Percentiles rank a stretch among this genome's conserved stretches.
Conservation (phyloP, 805 yeast species). For the Kodamaea nitidulidarum region DNA sequence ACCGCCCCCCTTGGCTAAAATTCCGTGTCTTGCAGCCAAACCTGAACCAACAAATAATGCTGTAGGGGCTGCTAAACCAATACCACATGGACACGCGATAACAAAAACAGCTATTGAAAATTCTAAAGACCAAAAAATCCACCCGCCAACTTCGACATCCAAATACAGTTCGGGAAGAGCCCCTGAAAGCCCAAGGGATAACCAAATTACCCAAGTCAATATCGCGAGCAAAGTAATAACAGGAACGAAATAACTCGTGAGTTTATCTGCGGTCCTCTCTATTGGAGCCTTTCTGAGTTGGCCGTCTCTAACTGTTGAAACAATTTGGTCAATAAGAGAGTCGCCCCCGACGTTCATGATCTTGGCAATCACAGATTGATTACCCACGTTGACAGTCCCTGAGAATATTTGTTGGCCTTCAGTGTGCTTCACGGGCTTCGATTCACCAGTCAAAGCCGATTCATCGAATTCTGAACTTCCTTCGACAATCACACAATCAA, state of each 20-base stretch:
- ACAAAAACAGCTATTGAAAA: slow-evolving; percentile 79
- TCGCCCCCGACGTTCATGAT: slow-evolving; percentile 57
- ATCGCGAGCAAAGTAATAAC: slow-evolving; percentile 57
- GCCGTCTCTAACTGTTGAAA: slow-evolving; percentile 66
- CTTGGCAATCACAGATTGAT: slow-evolving; percentile 48
- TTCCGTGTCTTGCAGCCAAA: slow-evolving; percentile 71
- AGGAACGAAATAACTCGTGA: slow-evolving; percentile 75
- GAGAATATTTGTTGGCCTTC: slow-evolving; percentile 68
- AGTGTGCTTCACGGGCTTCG: slow-evolving; percentile 51
- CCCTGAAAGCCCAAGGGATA: slow-evolving; percentile 52
- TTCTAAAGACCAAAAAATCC: slow-evolving; percentile 74
- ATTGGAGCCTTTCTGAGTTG: slow-evolving; percentile 71
- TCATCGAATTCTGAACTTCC: slow-evolving; percentile 54
- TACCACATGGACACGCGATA: slow-evolving; percentile 83
- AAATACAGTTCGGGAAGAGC: slow-evolving; percentile 51
- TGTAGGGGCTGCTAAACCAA: slow-evolving; percentile 82
- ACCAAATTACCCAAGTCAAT: slow-evolving; percentile 67
- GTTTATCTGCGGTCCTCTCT: slow-evolving; percentile 61
- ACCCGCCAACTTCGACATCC: slow-evolving; percentile 66
- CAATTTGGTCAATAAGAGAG: slow-evolving; percentile 67
- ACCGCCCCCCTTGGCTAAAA: slow-evolving; percentile 77
- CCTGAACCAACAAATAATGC: slow-evolving; percentile 79
- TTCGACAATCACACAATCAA: slow-evolving; percentile 49
- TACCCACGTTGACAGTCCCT: slow-evolving; percentile 67
- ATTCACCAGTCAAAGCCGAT: slow-evolving; percentile 61